Percentiles rank a stretch among this genome's conserved stretches.
phyloP scores from a whole-genome alignment of 176 grass and related monocot species.

The bread wheat (Triticum aestivum) region DNA sequence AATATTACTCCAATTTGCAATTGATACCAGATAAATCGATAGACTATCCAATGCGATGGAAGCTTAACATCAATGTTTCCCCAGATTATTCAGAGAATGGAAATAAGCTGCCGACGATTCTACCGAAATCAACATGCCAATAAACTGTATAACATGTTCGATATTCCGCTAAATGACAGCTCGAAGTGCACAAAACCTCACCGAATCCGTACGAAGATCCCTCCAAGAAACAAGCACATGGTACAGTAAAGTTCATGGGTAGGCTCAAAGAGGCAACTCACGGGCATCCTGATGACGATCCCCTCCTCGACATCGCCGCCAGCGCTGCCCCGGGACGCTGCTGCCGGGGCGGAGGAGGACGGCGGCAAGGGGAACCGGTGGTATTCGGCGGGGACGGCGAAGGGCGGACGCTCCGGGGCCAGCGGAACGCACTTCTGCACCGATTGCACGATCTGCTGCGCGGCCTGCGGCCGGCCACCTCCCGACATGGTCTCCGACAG shows the following conservation, averaged over 20 bases:
- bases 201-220: neutral
- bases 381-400: conserved; percentile 47
- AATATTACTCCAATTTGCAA: neutral
- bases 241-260: neutral
- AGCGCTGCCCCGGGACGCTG: neutral
- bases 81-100: neutral
- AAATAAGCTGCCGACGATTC: neutral
- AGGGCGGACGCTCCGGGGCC: conserved; percentile 7
- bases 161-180: conserved; percentile 10
- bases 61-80: conserved; percentile 9
- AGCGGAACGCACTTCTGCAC: conserved; percentile 37
- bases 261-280: conserved; percentile 49
- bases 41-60: neutral
- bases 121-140: neutral
- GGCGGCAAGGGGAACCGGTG: conserved; percentile 38
- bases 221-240: conserved; percentile 17
- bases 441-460: conserved; percentile 57
- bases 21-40: neutral
- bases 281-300: conserved; percentile 51
- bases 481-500: conserved; percentile 54
- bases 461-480: conserved; percentile 32
- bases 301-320: conserved; percentile 54
- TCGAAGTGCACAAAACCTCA: conserved; percentile 21
- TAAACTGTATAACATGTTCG: neutral
- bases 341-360: neutral